These are phyloP conservation scores for Zygotorulaspora danielsina DNA, from an alignment of 805 yeast genomes.

Conservation along the genomic window DNA sequence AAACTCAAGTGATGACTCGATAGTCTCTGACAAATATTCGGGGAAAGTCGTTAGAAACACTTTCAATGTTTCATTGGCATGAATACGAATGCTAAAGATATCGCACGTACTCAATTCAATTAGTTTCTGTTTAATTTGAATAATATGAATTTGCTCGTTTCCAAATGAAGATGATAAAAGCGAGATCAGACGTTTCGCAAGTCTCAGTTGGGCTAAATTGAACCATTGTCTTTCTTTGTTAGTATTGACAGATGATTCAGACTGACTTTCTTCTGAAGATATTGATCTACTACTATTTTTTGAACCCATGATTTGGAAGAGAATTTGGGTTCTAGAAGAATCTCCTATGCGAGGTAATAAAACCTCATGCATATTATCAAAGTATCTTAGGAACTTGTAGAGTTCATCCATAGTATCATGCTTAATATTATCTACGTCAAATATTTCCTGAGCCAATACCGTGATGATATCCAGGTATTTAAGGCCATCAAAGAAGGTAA, in stretches of 20 bases:
- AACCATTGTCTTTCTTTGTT: conserved; percentile 21
- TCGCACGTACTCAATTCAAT: conserved; percentile 38
- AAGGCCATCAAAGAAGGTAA: conserved; percentile 25
- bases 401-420: conserved; percentile 18
- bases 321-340: conserved; percentile 32
- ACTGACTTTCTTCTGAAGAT: background rate
- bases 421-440: conserved; percentile 24
- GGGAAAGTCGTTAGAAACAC: conserved; percentile 35
- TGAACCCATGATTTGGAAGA: conserved; percentile 25
- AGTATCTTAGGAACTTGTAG: conserved; percentile 25
- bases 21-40: conserved; percentile 36
- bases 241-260: conserved; percentile 5
- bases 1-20: conserved; percentile 35
- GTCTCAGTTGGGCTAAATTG: conserved; percentile 23
- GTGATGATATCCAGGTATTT: conserved; percentile 29
- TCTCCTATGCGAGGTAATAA: conserved; percentile 32
- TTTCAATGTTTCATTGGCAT: conserved; percentile 38
- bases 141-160: conserved; percentile 26
- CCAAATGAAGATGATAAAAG: conserved; percentile 32
- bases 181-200: conserved; percentile 18
- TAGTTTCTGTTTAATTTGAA: conserved; percentile 35
- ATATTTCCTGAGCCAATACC: conserved; percentile 26
- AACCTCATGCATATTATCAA: conserved; percentile 23
- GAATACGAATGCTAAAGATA: conserved; percentile 40
- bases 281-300: background rate